Percentiles rank a stretch among this genome's conserved stretches.
These are phyloP conservation scores for Xylariaceae sp. DNA, from an alignment of 2,329 filamentous ascomycete species.

Conservation along the genomic window DNA sequence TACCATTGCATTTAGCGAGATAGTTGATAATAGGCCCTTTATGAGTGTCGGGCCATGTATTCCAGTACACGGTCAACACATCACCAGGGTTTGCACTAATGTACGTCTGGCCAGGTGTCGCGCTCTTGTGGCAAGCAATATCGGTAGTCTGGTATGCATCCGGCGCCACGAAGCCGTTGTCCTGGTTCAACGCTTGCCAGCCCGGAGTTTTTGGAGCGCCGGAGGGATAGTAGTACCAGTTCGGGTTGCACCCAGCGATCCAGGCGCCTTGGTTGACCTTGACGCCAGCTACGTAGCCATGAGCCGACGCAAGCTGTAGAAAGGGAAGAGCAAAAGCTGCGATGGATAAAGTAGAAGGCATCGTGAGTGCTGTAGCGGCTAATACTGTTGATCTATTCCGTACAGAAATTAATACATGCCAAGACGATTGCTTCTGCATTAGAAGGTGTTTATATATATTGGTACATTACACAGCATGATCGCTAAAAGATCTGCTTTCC, in stretches of 20 bases:
- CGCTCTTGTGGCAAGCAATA: slow-evolving; percentile 54
- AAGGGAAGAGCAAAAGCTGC: slow-evolving; percentile 24
- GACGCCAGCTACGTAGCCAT: slow-evolving; percentile 33
- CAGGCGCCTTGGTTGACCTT: slow-evolving; percentile 30
- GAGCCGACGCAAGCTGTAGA: slow-evolving; percentile 27
- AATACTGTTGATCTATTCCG: slow-evolving; percentile 12
- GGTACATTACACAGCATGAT: slow-evolving; percentile 6
- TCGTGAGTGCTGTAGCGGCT: slow-evolving; percentile 2
- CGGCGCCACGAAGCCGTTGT: slow-evolving; percentile 58
- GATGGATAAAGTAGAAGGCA: slow-evolving; percentile 25
- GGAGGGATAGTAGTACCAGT: slow-evolving; percentile 34
- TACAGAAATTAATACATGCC: slow-evolving; percentile 10
- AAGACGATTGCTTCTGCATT: slow-evolving; percentile 6
- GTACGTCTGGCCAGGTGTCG: slow-evolving; percentile 43
- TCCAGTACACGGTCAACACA: slow-evolving; percentile 42
- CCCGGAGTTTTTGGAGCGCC: slow-evolving; percentile 38
- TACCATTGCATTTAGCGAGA: slow-evolving; percentile 41
- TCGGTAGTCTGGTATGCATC: slow-evolving; percentile 47
- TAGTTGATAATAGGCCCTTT: slow-evolving; percentile 46
- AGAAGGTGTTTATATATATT: neutral
- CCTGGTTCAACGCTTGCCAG: slow-evolving; percentile 50
- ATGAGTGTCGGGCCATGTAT: slow-evolving; percentile 44
- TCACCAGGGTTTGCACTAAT: slow-evolving; percentile 37
- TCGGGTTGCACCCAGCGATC: slow-evolving; percentile 32
- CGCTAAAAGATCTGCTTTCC: slow-evolving; percentile 13